A percentile compares a stretch with the other conserved stretches of the same genome.
phyloP scores from a whole-genome alignment of 176 grass and related monocot genomes.

The Canna indica region DNA sequence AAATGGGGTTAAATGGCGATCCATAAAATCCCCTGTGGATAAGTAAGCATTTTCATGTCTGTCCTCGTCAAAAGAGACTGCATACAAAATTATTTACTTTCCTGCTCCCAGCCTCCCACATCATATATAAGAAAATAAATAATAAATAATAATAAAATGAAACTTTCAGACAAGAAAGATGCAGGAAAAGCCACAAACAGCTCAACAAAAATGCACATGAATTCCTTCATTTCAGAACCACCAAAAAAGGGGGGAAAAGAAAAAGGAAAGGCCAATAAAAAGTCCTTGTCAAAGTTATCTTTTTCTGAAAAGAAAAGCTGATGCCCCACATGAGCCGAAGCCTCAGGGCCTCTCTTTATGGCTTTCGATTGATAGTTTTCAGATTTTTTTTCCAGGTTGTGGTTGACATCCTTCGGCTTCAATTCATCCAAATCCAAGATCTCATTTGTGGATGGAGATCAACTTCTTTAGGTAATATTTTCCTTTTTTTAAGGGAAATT shows the following conservation, averaged over 20 bases:
- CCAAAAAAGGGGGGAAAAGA: not conserved
- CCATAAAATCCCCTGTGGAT: not conserved
- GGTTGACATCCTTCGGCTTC: not conserved
- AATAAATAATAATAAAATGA: not conserved
- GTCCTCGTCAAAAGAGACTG: not conserved
- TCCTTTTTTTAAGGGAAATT: too few relatives aligned
- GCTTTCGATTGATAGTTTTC: not conserved
- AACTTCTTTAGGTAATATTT: not conserved
- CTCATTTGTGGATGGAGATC: not conserved
- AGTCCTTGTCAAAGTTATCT: not conserved
- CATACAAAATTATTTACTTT: not conserved
- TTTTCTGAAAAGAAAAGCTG: not conserved
- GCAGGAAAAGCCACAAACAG: not conserved
- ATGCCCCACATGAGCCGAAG: not conserved
- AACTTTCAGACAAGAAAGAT: not conserved
- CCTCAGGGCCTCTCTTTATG: not conserved
- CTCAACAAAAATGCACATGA: not conserved
- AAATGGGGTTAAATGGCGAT: too few relatives aligned
- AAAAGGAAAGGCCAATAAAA: not conserved
- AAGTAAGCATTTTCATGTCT: not conserved
- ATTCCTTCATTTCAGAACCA: not conserved
- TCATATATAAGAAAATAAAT: too few relatives aligned
- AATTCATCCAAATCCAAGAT: not conserved
- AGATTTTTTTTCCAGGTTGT: not conserved
- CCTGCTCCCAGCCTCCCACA: too few relatives aligned